Base-by-base conservation (phyloP, 116 monocot species). In the Cymodocea nodosa region DNA sequence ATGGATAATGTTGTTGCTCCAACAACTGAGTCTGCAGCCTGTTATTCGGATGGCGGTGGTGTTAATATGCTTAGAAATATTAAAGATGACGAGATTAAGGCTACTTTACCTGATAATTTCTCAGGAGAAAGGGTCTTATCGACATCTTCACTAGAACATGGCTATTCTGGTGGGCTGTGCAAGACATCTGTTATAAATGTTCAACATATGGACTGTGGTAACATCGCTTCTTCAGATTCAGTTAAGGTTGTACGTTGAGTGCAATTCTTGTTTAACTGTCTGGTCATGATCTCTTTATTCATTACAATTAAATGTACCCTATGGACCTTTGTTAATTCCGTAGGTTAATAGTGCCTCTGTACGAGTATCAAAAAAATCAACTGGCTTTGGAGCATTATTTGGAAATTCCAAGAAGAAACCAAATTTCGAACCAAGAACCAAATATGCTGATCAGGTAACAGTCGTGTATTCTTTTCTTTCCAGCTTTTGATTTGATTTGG, bases 301-400 rank as follows among this genome's bases (percentile, higher is more conserved):
- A 20, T 57, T 7, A 19, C 30, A 13, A 0, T 13, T 58, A 9
- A 15, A 11, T 8, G 2, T 44, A 44, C 0, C 12, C 0, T 44
- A n/a, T 30, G 30, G 30, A 3, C 3, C 30, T 30, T 34, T 18
- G 23, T 18, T 15, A 49, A 35, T 63, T 57, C 15, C 50, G 63
- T 65, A 86, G 94, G 79, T 51, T 64, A 79, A 56, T 55, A 55
- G 67, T 70, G 74, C 69, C 13, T 75, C 90, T 13, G 81, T 90
- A 18, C 81, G 81, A 63, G 74, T 76, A 35, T 40, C 67, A 35
- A 87, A 82, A 62, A 97, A 80, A 66, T 81, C 87, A 48, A 72
- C 55, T 30, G 17, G 80, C 58, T 97, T 97, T 73, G 88, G 85
- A 55, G 83, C 85, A 61, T 61, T 97, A 55, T 80, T 97, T 23